A percentile compares a stretch with the other conserved stretches of the same genome.
Conservation (phyloP, 371 early-diverging fungal genomes). For the Saksenaea vasiformis region DNA sequence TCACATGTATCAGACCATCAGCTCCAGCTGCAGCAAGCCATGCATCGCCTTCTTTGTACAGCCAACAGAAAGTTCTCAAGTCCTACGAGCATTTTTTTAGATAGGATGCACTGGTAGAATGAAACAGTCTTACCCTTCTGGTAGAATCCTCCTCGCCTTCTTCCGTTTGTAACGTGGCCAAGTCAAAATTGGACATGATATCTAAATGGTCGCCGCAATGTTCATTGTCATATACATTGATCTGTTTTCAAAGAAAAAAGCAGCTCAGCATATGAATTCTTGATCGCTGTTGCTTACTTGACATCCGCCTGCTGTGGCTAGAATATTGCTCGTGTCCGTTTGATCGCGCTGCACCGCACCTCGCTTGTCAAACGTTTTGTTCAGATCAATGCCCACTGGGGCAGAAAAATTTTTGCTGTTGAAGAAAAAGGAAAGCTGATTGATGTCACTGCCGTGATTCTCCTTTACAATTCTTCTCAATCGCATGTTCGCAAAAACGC, state of each 20-base stretch:
- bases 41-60: slow-evolving; percentile 67
- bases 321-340: slow-evolving; percentile 71
- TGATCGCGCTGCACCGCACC: slow-evolving; percentile 67
- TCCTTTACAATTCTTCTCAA: slow-evolving; percentile 85
- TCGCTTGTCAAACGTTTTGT: slow-evolving; percentile 67
- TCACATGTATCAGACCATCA: slow-evolving; percentile 61
- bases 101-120: neutral
- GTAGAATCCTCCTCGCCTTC: slow-evolving; percentile 21
- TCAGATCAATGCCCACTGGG: slow-evolving; percentile 54
- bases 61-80: slow-evolving; percentile 71
- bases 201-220: slow-evolving; percentile 91
- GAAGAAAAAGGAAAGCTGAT: slow-evolving; percentile 72
- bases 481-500: slow-evolving; percentile 70
- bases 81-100: slow-evolving; percentile 33
- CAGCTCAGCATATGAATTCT: too few relatives aligned
- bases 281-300: slow-evolving; percentile 42
- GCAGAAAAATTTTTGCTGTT: slow-evolving; percentile 57
- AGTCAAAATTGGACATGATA: slow-evolving; percentile 85
- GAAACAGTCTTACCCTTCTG: neutral
- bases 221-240: slow-evolving; percentile 88
- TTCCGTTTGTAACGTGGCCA: slow-evolving; percentile 42
- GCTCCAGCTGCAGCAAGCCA: slow-evolving; percentile 70
- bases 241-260: too few relatives aligned
- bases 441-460: slow-evolving; percentile 78
- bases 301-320: slow-evolving; percentile 72